A percentile compares a stretch with the other conserved stretches of the same genome.
Conservation (phyloP, 176 grass and related monocot genomes). For the Triticum monococcum region DNA sequence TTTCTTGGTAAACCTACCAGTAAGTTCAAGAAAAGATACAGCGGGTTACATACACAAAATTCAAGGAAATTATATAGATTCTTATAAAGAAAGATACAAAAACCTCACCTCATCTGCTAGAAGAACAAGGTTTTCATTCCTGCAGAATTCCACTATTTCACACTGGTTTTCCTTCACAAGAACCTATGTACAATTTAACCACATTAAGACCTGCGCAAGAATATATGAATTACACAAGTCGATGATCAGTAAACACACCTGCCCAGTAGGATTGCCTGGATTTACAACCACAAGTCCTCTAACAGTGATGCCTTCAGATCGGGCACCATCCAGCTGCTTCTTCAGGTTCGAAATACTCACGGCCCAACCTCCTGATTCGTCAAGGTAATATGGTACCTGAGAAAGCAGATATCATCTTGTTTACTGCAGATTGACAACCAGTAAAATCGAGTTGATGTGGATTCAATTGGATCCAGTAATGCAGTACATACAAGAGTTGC, state of each 20-base stretch:
- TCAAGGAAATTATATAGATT: not conserved
- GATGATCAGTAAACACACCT: slow-evolving; percentile 39
- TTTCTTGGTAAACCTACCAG: slow-evolving; percentile 84
- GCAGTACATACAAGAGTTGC: slow-evolving; percentile 54
- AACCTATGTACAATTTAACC: slow-evolving; percentile 42
- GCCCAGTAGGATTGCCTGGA: slow-evolving; percentile 84
- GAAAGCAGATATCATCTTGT: slow-evolving; percentile 5
- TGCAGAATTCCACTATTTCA: slow-evolving; percentile 74
- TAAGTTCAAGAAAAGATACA: slow-evolving; percentile 7
- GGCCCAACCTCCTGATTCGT: slow-evolving; percentile 55
- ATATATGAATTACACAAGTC: not conserved
- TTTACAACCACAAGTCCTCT: slow-evolving; percentile 80
- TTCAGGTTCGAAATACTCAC: slow-evolving; percentile 59
- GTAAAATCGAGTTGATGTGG: not conserved
- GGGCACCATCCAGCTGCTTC: slow-evolving; percentile 59
- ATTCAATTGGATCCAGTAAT: not conserved
- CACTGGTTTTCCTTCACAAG: slow-evolving; percentile 53
- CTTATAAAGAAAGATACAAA: not conserved
- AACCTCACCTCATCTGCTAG: slow-evolving; percentile 72
- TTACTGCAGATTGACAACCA: not conserved
- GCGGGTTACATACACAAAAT: not conserved
- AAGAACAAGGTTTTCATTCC: slow-evolving; percentile 70
- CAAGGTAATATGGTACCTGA: slow-evolving; percentile 78
- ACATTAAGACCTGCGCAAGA: not conserved
- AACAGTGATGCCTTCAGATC: slow-evolving; percentile 52